Base-by-base conservation (phyloP, 2,329 filamentous ascomycete species). In the Fusarium sacchari region DNA sequence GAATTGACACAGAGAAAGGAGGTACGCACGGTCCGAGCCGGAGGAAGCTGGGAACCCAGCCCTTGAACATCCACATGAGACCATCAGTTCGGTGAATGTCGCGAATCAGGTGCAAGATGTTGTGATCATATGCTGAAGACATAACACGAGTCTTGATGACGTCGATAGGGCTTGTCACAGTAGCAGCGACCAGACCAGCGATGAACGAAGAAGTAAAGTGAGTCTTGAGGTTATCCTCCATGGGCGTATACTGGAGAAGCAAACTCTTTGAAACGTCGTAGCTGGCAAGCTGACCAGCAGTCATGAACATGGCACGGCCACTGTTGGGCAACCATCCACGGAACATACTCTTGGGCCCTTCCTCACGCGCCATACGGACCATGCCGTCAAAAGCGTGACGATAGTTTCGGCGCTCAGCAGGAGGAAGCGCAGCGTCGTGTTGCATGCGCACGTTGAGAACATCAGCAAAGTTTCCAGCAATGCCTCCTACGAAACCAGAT, bases 371-470 rank as follows among this genome's bases (percentile, higher is more conserved):
- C 94, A 98, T 97, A 73, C 94, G 91, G 32, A 93, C 84, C 78
- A 98, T 86, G 34, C 96, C 96, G 80, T 98, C 92, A 53, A 98
- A 82, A 7, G 95, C 96, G 82, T 98, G 89, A 72, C 91, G 92
- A 85, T 99, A 99, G 83, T 97, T 96, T 64, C 96, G 90, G 53
- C 94, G 91, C 79, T 97, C 86, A 10, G 88, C 88, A 2, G 84
- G 79, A 1, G 95, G 93, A 3, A 98, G 89, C 1, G 94, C 91
- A 6, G 93, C 92, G 79, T 92, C 96, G 83, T 97, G 94, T 84
- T 99, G 96, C 96, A 99, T 99, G 75, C 96, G 94, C 56, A 99
- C 96, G 83, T 99, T 99, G 79, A 98, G 88, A 39, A 99, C 95
- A 81, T 99, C 96, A 74, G 95, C 96, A 6, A 95, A 95, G 84